A percentile compares a stretch with the other conserved stretches of the same genome.
phyloP scores from a whole-genome alignment of 2,329 filamentous ascomycete species.

The Cladophialophora exuberans region DNA sequence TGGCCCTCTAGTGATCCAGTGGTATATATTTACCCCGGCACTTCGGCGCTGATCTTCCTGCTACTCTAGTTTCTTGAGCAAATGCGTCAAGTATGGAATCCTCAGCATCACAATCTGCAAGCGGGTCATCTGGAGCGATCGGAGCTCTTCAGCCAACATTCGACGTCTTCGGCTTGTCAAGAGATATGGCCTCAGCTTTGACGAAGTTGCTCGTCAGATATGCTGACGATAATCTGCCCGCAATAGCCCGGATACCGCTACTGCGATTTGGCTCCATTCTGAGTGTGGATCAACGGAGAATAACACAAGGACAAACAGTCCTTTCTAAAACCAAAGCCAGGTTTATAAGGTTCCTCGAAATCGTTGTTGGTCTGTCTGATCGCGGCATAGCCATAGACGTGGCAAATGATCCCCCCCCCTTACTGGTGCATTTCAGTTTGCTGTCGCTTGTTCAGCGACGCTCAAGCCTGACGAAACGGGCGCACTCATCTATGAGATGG shows the following conservation, averaged over 20 bases:
- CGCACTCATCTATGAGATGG: background rate
- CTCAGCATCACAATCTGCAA: background rate
- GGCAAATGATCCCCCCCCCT: background rate
- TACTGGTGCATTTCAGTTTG: background rate
- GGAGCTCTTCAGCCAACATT: background rate
- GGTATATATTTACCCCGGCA: background rate
- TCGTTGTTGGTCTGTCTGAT: background rate
- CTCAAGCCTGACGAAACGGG: background rate
- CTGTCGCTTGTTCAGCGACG: background rate
- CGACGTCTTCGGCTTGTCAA: background rate
- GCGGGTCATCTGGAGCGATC: background rate
- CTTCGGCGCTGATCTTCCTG: background rate
- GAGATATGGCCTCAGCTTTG: background rate
- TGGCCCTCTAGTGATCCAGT: background rate
- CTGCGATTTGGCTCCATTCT: background rate
- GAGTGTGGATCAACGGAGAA: background rate
- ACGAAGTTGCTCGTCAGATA: background rate
- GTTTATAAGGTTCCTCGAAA: background rate
- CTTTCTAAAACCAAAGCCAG: background rate
- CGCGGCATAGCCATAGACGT: background rate
- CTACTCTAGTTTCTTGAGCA: background rate
- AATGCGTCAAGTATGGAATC: background rate
- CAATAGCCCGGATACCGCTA: background rate
- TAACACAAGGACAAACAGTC: background rate
- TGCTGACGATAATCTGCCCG: background rate